These are phyloP conservation scores for Mollisiaceae sp. DNA, from an alignment of 2,329 filamentous ascomycete species.

Conservation along the genomic window DNA sequence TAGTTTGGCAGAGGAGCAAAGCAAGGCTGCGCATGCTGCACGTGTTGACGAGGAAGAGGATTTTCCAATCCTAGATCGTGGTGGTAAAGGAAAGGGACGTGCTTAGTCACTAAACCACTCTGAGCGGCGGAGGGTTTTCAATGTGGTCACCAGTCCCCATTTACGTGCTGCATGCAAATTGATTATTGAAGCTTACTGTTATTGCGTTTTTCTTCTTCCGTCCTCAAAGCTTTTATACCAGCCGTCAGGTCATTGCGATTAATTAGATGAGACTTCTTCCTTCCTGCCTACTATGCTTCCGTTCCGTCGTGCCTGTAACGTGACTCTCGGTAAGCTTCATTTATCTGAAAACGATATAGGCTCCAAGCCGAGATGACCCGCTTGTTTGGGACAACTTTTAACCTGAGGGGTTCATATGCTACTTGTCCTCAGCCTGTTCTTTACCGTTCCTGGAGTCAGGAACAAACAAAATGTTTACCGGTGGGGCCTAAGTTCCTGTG, in stretches of 20 bases:
- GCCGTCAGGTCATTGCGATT: constrained; percentile 7
- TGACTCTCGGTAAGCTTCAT: constrained; percentile 1
- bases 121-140: neutral
- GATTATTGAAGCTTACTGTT: neutral
- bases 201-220: neutral
- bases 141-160: too few species aligned
- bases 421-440: neutral
- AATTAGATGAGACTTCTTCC: constrained; percentile 6
- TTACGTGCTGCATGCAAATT: neutral
- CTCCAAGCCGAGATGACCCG: constrained; percentile 6
- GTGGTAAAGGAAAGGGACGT: constrained; percentile 51
- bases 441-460: neutral
- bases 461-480: neutral
- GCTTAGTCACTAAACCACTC: constrained; percentile 12
- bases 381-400: constrained; percentile 1
- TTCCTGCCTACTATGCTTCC: neutral
- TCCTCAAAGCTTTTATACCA: constrained; percentile 4
- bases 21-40: constrained; percentile 38
- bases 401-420: neutral
- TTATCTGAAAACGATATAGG: neutral
- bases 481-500: neutral
- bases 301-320: neutral
- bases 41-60: constrained; percentile 43
- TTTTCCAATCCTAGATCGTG: constrained; percentile 47
- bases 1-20: constrained; percentile 61